Evolutionary conservation across 768 basidiomycete genomes (phyloP), one percentile per base, ranked within the genome.

Genomic region (Boletellus sp.): DNA sequence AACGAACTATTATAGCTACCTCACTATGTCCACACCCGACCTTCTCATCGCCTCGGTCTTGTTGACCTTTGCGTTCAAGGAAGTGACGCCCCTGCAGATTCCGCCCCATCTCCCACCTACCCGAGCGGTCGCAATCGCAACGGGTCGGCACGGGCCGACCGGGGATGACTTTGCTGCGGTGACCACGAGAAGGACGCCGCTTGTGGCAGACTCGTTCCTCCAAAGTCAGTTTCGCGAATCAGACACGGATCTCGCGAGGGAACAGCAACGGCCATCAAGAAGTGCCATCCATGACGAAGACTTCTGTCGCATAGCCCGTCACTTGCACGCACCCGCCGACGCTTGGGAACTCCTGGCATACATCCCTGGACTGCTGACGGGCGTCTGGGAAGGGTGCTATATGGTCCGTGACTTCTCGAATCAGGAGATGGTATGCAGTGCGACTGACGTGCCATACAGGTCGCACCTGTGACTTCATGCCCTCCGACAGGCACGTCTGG

Each of bases 371-470:
- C 62, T 71, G 31, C 69, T 84, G 47, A 70, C 78, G 24, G 83
- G 81, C 3, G 59, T 77, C 51, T 85, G 83, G 83, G 76, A 83
- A 65, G 83, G 83, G 1, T 71, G 70, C 41, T 79, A 75, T 60
- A 79, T 79, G 78, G 83, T 82, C 55, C 60, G 70, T 60, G 41
- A 48, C 37, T 55, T 54, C 34, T 65, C 13, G 41, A 37, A 56
- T 61, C 56, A 36, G 41, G 53, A 45, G 41, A 40, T 46, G 40
- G 39, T 42, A 16, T 43, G 40, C 44, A 41, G 45, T 17, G 46
- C 45, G 42, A 46, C 59, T 68, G 49, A 68, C 47, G 7, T 36
- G 10, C 17, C 3, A 12, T 16, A 45, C 51, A 70, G 69, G 63
- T 67, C 13, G 68, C 67, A 15, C 48, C 69, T 28, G 47, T 51